Evolutionary conservation across 768 basidiomycete species (phyloP), one percentile per base, ranked within the genome.

Genomic region (Leccinum boreale): DNA sequence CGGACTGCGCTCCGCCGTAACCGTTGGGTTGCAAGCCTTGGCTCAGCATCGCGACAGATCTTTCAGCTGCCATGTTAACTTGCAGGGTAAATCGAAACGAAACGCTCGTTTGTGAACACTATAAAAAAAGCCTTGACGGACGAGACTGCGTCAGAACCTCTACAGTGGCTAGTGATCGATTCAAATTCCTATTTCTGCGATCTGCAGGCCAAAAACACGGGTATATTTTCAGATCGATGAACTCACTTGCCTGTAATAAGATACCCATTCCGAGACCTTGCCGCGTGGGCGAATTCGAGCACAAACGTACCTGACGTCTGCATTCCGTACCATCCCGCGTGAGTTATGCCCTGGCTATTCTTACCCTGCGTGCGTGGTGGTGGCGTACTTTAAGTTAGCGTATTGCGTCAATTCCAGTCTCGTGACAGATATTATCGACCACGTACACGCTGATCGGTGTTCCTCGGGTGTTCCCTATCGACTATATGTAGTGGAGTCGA

Each of bases 291-390:
- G 29, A 42, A 23, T 21, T 36, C 47, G 31, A 52, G 19, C 23
- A 58, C n/a, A 7, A 19, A 39, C 21, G 7, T 31, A 36, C 31
- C 42, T 9, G n/a, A 15, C 35, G 23, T 35, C 21, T 5, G 15
- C 33, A 9, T 52, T 47, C 28, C 15, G 33, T 23, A 61, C 56
- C 51, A 57, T 55, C 57, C 55, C 48, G 39, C 36, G 55, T 53
- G 44, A 9, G 56, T 58, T 50, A 21, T 5, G 21, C 33, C 44
- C 9, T 47, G 3, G n/a, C 31, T 50, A 54, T 56, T 48, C 47
- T 55, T 47, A 28, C 53, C 12, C 35, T 12, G 15, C 14, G 12
- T 46, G 28, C 28, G 50, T 53, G 52, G 39, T 15, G 17, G 21
- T n/a, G 19, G 33, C 29, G 36, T 21, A 50, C 24, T 26, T 42